Evolutionary conservation across 345 rosid genomes (phyloP).

Genomic region (Cochlearia excelsa): DNA sequence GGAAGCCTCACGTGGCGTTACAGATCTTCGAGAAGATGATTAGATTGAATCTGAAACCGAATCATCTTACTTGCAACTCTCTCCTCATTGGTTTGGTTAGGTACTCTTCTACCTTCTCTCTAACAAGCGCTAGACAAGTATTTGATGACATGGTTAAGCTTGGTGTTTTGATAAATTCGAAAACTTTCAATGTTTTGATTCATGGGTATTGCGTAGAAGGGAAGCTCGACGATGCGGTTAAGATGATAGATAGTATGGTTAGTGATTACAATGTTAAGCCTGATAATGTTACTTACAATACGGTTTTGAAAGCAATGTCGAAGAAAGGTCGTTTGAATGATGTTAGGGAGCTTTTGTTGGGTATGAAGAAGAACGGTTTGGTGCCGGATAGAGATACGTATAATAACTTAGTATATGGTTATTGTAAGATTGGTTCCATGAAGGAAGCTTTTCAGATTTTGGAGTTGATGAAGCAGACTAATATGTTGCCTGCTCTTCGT

Average conservation of each 20-base stretch:
- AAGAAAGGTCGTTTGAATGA: conserved; percentile 78
- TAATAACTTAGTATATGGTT: conserved; percentile 62
- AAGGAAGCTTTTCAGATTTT: conserved; percentile 65
- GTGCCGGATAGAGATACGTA: conserved; percentile 55
- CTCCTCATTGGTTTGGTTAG: conserved; percentile 65
- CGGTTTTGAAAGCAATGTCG: conserved; percentile 58
- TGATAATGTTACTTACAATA: conserved; percentile 66
- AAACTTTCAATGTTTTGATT: conserved; percentile 63
- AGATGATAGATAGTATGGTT: conserved; percentile 52
- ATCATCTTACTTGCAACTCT: conserved; percentile 59
- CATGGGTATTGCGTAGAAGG: conserved; percentile 67
- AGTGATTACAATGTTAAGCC: conserved; percentile 51
- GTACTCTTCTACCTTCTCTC: conserved; percentile 57
- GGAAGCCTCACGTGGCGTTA: conserved; percentile 62
- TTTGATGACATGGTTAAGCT: conserved; percentile 50
- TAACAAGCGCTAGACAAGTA: conserved; percentile 47
- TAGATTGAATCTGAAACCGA: conserved; percentile 53
- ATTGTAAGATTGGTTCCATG: conserved; percentile 68
- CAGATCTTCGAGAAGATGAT: conserved; percentile 68
- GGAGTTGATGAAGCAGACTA: conserved; percentile 63
- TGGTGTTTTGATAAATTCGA: conserved; percentile 48
- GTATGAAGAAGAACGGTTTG: conserved; percentile 64
- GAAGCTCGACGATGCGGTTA: conserved; percentile 51
- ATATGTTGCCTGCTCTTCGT: conserved; percentile 57
- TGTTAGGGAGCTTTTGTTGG: conserved; percentile 59